Conservation (phyloP, 1,139 yeast species). For the Suhomyces guaymorum region DNA sequence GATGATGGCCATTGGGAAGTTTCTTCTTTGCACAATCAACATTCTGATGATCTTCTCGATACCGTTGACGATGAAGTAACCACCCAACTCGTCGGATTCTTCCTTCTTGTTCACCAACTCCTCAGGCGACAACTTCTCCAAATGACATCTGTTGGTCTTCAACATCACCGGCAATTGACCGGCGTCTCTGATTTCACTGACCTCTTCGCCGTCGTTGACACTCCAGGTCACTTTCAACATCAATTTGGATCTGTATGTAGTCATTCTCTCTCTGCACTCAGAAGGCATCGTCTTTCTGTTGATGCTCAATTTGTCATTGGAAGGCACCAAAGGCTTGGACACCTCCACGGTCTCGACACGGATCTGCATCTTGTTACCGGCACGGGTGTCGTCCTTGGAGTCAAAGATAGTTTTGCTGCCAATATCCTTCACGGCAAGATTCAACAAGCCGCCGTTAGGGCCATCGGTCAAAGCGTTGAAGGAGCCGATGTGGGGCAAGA, state of each 20-base stretch:
- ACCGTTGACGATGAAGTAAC: slow-evolving; percentile 94
- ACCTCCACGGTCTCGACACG: slow-evolving; percentile 86
- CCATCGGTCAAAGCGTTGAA: slow-evolving; percentile 94
- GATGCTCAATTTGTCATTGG: slow-evolving; percentile 73
- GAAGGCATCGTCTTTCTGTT: slow-evolving; percentile 85
- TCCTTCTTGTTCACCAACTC: slow-evolving; percentile 79
- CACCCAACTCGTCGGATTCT: slow-evolving; percentile 95
- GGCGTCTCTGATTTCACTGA: slow-evolving; percentile 82
- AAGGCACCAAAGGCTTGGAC: slow-evolving; percentile 76
- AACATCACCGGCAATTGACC: slow-evolving; percentile 94
- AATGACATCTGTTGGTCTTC: slow-evolving; percentile 85
- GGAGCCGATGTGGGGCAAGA: slow-evolving; percentile 92
- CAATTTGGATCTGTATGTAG: slow-evolving; percentile 71
- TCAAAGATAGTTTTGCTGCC: slow-evolving; percentile 86
- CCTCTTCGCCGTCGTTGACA: slow-evolving; percentile 83
- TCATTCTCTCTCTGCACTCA: slow-evolving; percentile 88
- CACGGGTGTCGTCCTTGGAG: slow-evolving; percentile 61
- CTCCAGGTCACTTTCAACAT: slow-evolving; percentile 79
- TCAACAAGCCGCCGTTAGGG: slow-evolving; percentile 77
- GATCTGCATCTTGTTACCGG: slow-evolving; percentile 80
- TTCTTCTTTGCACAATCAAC: slow-evolving; percentile 96
- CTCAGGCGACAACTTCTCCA: slow-evolving; percentile 77
- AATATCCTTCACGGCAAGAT: slow-evolving; percentile 83
- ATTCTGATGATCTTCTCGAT: slow-evolving; percentile 93
- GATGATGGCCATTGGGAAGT: slow-evolving; percentile 96